Percentiles rank a stretch among this genome's conserved stretches.
These are phyloP conservation scores for Magnusiomyces tetraspermus DNA, from an alignment of 1,139 yeast species.

Conservation along the genomic window DNA sequence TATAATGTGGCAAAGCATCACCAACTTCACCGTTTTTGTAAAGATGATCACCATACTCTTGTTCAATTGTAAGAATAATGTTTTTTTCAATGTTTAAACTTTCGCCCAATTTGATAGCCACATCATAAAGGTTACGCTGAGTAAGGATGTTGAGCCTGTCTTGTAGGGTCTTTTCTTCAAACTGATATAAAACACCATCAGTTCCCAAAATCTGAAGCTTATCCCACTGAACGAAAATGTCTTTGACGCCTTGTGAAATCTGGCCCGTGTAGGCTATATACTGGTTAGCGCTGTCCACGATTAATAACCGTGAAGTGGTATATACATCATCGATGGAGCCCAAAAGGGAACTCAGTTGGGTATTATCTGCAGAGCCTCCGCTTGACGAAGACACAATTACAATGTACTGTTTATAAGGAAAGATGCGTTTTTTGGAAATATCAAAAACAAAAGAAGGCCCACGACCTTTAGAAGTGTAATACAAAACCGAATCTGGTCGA, in stretches of 20 bases:
- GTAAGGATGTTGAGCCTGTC: conserved; percentile 63
- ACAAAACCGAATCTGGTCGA: conserved; percentile 42
- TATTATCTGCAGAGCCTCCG: conserved; percentile 8
- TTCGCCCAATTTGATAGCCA: conserved; percentile 64
- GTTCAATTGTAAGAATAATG: conserved; percentile 43
- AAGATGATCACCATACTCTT: conserved; percentile 60
- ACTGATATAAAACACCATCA: conserved; percentile 64
- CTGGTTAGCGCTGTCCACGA: conserved; percentile 61
- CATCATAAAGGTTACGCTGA: conserved; percentile 59
- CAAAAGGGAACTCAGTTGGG: conserved; percentile 15
- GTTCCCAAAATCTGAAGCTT: conserved; percentile 54
- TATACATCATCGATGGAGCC: conserved; percentile 16
- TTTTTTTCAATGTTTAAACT: conserved; percentile 35
- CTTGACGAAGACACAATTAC: conserved; percentile 43
- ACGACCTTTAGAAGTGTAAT: conserved; percentile 47
- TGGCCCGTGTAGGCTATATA: conserved; percentile 63
- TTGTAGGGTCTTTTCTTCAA: conserved; percentile 56
- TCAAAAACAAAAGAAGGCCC: conserved; percentile 52
- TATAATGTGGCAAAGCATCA: conserved; percentile 63
- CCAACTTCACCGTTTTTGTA: conserved; percentile 56
- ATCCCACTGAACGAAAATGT: conserved; percentile 47
- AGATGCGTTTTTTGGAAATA: conserved; percentile 47
- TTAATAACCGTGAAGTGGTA: conserved; percentile 42
- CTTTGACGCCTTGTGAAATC: conserved; percentile 52
- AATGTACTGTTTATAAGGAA: conserved; percentile 42